Evolutionary conservation across 2,329 filamentous ascomycete species (phyloP).

Genomic region (Colletotrichum ledebouriae): DNA sequence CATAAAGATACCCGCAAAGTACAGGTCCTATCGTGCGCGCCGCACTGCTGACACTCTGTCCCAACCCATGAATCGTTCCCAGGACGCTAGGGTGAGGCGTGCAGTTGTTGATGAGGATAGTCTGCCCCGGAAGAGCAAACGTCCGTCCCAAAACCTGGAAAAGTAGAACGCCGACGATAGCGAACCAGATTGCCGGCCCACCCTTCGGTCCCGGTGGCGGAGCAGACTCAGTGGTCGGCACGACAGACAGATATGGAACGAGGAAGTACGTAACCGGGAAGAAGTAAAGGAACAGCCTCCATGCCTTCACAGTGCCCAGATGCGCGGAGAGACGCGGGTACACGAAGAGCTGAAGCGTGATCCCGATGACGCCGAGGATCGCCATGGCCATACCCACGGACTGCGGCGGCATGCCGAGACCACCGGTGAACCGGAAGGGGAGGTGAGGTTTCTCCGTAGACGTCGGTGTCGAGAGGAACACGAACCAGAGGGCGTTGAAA

Average conservation of each 20-base stretch:
- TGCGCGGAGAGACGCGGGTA: slow-evolving; percentile 77
- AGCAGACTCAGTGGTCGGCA: slow-evolving; percentile 67
- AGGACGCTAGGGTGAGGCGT: slow-evolving; percentile 62
- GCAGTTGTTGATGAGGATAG: slow-evolving; percentile 63
- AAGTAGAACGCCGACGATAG: slow-evolving; percentile 72
- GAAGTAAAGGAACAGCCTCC: slow-evolving; percentile 75
- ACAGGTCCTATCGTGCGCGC: slow-evolving; percentile 72
- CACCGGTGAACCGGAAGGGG: slow-evolving; percentile 78
- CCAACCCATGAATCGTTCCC: slow-evolving; percentile 63
- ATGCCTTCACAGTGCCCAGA: slow-evolving; percentile 77
- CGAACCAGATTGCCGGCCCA: slow-evolving; percentile 72
- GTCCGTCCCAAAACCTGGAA: slow-evolving; percentile 77
- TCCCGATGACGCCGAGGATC: slow-evolving; percentile 81
- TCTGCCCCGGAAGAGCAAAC: slow-evolving; percentile 66
- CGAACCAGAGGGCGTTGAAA: slow-evolving; percentile 82
- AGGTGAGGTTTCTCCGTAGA: slow-evolving; percentile 51
- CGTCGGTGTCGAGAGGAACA: slow-evolving; percentile 79
- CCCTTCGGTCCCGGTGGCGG: slow-evolving; percentile 65
- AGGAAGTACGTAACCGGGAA: slow-evolving; percentile 79
- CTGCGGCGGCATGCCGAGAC: slow-evolving; percentile 78
- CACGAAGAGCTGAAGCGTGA: slow-evolving; percentile 77
- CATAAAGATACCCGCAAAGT: slow-evolving; percentile 72
- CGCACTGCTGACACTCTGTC: slow-evolving; percentile 70
- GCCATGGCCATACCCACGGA: slow-evolving; percentile 84
- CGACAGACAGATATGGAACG: slow-evolving; percentile 77